Base-by-base conservation (phyloP, 306 rosid genomes). In the Pyrus betulifolia region DNA sequence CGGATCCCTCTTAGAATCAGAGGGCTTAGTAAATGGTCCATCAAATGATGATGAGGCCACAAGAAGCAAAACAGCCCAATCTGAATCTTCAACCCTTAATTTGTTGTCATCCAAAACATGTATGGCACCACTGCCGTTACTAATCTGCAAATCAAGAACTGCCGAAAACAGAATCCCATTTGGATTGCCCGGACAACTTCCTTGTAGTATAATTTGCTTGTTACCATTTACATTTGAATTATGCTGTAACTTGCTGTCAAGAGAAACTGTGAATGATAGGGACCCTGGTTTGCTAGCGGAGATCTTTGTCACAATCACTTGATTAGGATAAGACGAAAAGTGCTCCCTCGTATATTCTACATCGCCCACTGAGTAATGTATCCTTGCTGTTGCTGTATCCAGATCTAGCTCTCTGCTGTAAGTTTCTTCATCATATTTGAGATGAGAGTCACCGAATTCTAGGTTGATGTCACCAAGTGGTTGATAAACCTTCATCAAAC, bases 101-200 rank as follows among this genome's bases (percentile, higher is more conserved):
- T 87, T 94, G 72, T 67, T 89, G 82, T 74, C 91, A 59, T 87
- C 93, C 82, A 89, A 84, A 80, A 84, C 93, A 71, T 74, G 90
- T 57, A 90, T 65, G 28, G 74, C 84, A 22, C 97, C 98, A 46
- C 57, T 87, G 35, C 79, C 83, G 19, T 80, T 86, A 84, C 95
- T 84, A 73, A 94, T 83, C 82, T 89, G 95, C 81, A 92, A 59
- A 80, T 89, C 91, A 83, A 94, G 95, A 82, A 94, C 84, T 44
- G 95, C 91, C 28, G 88, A 85, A 85, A 91, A 92, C 82, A 85
- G 91, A 82, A 90, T 77, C 82, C 96, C 98, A 69, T 91, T 84
- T 64, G 91, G 91, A 83, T 76, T 72, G 67, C 91, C 84, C 57
- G 86, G 96, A 76, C 97, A 91, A 70, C 91, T 90, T 83, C 97